phyloP scores from a whole-genome alignment of 768 basidiomycete species.

The Agaricus sinodeliciosus region DNA sequence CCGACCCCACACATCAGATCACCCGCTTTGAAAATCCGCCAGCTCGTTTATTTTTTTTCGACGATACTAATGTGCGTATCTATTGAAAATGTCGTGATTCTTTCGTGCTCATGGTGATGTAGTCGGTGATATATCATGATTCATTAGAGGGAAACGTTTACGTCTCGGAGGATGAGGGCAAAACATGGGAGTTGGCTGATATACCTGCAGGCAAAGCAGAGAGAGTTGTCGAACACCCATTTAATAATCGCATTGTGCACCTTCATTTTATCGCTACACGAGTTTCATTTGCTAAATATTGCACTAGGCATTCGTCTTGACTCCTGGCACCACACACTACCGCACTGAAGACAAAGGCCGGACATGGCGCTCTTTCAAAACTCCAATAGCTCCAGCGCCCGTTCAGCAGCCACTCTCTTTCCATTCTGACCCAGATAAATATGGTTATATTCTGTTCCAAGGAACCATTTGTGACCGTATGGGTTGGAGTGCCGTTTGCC shows the following conservation, averaged over 20 bases:
- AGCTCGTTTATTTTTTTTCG: slow-evolving; percentile 81
- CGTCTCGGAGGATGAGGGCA: slow-evolving; percentile 86
- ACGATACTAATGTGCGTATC: slow-evolving; percentile 69
- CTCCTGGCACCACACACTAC: slow-evolving; percentile 71
- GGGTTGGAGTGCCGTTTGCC: slow-evolving; percentile 54
- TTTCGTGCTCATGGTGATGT: slow-evolving; percentile 8
- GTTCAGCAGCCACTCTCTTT: slow-evolving; percentile 72
- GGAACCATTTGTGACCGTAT: slow-evolving; percentile 54
- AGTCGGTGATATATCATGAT: slow-evolving; percentile 75
- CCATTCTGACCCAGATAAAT: slow-evolving; percentile 70
- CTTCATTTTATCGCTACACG: not conserved
- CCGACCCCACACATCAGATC: slow-evolving; percentile 36
- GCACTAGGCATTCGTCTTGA: slow-evolving; percentile 79
- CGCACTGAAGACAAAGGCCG: slow-evolving; percentile 83
- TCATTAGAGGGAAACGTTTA: slow-evolving; percentile 57
- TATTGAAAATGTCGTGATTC: not conserved
- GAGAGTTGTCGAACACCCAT: slow-evolving; percentile 84
- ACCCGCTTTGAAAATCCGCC: slow-evolving; percentile 68
- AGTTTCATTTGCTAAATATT: not conserved
- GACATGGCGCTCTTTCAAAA: slow-evolving; percentile 78
- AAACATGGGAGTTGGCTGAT: slow-evolving; percentile 45
- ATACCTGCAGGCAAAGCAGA: slow-evolving; percentile 52
- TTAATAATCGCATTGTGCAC: slow-evolving; percentile 67
- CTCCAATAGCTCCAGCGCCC: slow-evolving; percentile 53
- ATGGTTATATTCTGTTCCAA: slow-evolving; percentile 74